Evolutionary conservation across 2,329 filamentous ascomycete species (phyloP).

Genomic region (Lecanicillium sp.): DNA sequence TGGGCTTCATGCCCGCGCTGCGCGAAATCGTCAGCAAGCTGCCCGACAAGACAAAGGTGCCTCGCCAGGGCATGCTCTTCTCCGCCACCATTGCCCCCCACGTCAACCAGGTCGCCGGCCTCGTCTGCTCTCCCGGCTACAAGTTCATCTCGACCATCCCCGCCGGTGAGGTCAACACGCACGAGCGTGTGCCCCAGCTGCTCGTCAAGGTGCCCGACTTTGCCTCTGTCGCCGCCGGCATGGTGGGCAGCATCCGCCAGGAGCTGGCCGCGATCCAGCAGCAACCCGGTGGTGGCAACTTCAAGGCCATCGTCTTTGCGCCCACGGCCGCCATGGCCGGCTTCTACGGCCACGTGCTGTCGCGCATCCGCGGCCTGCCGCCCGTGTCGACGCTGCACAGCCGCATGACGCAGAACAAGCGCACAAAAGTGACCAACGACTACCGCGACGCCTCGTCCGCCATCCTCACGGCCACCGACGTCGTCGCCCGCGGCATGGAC

Average conservation of each 20-base stretch:
- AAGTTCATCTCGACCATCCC: constrained; percentile 75
- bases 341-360: constrained; percentile 41
- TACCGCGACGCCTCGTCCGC: constrained; percentile 44
- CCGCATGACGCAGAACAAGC: constrained; percentile 41
- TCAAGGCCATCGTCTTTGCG: constrained; percentile 83
- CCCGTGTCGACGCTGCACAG: constrained; percentile 40
- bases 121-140: constrained; percentile 63
- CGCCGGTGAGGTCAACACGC: constrained; percentile 67
- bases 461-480: constrained; percentile 62
- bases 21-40: constrained; percentile 69
- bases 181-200: constrained; percentile 68
- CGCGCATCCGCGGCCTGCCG: constrained; percentile 30
- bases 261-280: constrained; percentile 25
- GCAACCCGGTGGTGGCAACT: constrained; percentile 43
- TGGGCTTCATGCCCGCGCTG: constrained; percentile 75
- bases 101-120: constrained; percentile 65
- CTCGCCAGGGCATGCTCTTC: constrained; percentile 71
- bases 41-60: constrained; percentile 50
- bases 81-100: constrained; percentile 77
- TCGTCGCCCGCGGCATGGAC: constrained; percentile 66
- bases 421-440: constrained; percentile 53
- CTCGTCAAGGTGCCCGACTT: constrained; percentile 61
- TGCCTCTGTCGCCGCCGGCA: constrained; percentile 54
- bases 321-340: constrained; percentile 49
- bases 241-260: constrained; percentile 48